Conservation (phyloP, 768 basidiomycete species). For the Kondoa subrosea region DNA sequence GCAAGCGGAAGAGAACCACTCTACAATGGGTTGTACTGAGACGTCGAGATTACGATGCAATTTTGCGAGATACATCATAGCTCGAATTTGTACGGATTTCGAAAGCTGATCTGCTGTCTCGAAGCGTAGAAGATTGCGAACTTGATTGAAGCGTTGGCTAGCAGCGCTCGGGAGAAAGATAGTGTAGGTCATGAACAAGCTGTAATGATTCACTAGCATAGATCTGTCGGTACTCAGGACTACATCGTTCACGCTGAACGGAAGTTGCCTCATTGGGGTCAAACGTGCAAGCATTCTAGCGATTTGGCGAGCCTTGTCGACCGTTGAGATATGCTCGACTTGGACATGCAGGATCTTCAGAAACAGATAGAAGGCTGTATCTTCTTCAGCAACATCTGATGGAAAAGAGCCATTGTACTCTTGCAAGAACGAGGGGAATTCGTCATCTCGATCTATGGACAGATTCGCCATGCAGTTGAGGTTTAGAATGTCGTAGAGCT, state of each 20-base stretch:
- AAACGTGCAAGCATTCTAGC: constrained; percentile 57
- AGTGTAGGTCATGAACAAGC: constrained; percentile 51
- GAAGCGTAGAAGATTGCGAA: constrained; percentile 52
- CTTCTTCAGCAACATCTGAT: constrained; percentile 41
- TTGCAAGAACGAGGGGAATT: constrained; percentile 41
- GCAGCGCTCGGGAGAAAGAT: constrained; percentile 45
- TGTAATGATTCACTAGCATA: constrained; percentile 66
- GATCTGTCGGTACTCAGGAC: constrained; percentile 47
- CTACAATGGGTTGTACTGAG: constrained; percentile 41
- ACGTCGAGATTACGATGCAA: constrained; percentile 44
- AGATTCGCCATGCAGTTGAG: constrained; percentile 61
- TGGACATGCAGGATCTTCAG: constrained; percentile 55
- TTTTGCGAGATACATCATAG: constrained; percentile 51
- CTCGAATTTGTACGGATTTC: constrained; percentile 55
- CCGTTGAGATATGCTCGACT: not conserved
- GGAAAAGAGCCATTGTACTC: constrained; percentile 48
- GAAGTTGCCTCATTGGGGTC: constrained; percentile 46
- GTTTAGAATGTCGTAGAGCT: constrained; percentile 55
- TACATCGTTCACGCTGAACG: constrained; percentile 36
- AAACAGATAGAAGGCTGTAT: constrained; percentile 62
- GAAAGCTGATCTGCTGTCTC: constrained; percentile 47
- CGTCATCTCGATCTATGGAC: constrained; percentile 39
- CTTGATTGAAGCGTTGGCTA: constrained; percentile 45
- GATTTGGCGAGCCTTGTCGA: constrained; percentile 33
- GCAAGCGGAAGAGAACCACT: constrained; percentile 52